Evolutionary conservation across 331 rosid genomes (phyloP).

Genomic region (Acacia concinna): DNA sequence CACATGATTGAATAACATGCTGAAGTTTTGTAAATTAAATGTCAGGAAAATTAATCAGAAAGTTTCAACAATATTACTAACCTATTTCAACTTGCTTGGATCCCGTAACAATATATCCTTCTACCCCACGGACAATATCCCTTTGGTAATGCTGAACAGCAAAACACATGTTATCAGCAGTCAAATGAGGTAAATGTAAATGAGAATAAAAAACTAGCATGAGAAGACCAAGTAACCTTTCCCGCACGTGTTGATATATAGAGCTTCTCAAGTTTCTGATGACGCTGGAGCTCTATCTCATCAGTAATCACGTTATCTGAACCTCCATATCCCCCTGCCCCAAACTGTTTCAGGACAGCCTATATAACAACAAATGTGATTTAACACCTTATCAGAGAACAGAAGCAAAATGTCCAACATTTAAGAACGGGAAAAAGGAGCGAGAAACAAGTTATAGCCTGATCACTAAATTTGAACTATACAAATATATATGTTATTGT

Average conservation of each 20-base stretch:
- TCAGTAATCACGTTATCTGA: slow-evolving; percentile 82
- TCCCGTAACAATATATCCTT: slow-evolving; percentile 92
- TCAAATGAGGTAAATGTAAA: slow-evolving; percentile 10
- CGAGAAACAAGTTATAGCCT: slow-evolving; percentile 3
- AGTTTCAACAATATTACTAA: slow-evolving; percentile 33
- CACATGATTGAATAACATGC: slow-evolving; percentile 17
- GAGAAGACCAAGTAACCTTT: slow-evolving; percentile 61
- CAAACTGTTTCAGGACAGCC: slow-evolving; percentile 98
- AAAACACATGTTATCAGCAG: slow-evolving; percentile 23
- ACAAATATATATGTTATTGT: background rate
- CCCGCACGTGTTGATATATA: slow-evolving; percentile 97
- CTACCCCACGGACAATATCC: slow-evolving; percentile 95
- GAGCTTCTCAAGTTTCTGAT: slow-evolving; percentile 94
- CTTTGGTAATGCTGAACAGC: slow-evolving; percentile 89
- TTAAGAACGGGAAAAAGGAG: background rate
- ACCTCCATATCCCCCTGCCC: slow-evolving; percentile 96
- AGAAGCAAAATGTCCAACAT: background rate
- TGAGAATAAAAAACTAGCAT: slow-evolving; percentile 25
- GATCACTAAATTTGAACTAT: background rate
- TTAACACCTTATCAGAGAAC: slow-evolving; percentile 17
- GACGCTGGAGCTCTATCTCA: slow-evolving; percentile 77
- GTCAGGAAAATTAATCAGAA: background rate
- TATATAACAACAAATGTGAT: slow-evolving; percentile 35
- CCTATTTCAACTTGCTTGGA: slow-evolving; percentile 98
- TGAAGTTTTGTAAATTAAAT: slow-evolving; percentile 22